Evolutionary conservation across 805 yeast genomes (phyloP), one percentile per base, ranked within the genome.

Genomic region (Yarrowia sp.): DNA sequence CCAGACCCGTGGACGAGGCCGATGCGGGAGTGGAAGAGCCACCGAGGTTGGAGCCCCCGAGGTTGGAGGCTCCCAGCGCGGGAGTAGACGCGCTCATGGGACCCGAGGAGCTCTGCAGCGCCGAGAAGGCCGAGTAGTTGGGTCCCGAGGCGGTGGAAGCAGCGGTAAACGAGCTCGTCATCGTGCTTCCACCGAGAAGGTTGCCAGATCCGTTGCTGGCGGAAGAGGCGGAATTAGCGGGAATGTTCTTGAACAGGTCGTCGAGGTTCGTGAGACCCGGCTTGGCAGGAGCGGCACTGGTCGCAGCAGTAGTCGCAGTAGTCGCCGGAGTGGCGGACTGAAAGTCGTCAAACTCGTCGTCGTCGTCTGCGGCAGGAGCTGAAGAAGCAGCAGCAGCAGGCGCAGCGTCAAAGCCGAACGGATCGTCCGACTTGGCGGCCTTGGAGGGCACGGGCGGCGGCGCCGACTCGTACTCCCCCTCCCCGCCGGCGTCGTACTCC

Each of bases 281-380:
- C 24, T 29, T 38, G 59, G 46, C 31, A 5, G 62, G n/a, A 14
- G 62, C 19, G 13, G 63, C 16, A 36, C 44, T 13, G 16, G 41
- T 19, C 22, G 66, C 53, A 29, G 66, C 36, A 9, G 70, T 46
- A 4, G 69, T 36, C 6, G 69, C 49, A 4, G 69, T 36, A 6
- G 69, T n/a, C 9, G 62, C 35, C 13, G 82, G 79, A 16, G 84
- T 82, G n/a, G 86, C 85, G 44, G 77, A 70, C 70, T 84, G 87
- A 78, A 84, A 84, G 66, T 84, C 88, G 66, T 82, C 87, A 70
- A 82, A 82, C 64, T 82, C 86, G 65, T 82, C 86, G 64, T 82
- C 85, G 63, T 76, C 79, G n/a, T 76, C 83, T 10, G 19, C 38
- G n/a, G 29, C 29, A 8, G 38, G 16, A 3, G 25, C 16, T 14